Evolutionary conservation across 208 protist genomes (phyloP), one percentile per base, ranked within the genome.

Genomic region (Wallacemonas collosoma): DNA sequence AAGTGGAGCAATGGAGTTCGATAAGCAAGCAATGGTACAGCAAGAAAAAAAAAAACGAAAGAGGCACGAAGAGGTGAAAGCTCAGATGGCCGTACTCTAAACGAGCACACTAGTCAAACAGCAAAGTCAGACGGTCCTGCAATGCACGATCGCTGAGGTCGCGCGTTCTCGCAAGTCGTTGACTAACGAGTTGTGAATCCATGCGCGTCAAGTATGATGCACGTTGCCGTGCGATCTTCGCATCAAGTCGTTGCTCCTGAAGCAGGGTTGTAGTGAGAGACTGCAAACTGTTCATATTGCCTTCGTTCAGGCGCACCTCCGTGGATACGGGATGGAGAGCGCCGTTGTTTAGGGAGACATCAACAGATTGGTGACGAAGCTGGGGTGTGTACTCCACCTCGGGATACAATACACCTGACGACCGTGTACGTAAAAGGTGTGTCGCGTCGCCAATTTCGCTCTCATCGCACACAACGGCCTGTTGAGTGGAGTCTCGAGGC

Each of bases 11-110:
- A 47, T 7, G 17, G 48, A 53, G 48, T 53, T 53, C 14, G 51
- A 9, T 17, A 69, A 38, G 3, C 17, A 76, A 17, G 35, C 48
- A 63, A 63, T 54, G 35, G 66, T 67, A 68, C 48, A 66, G 48
- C 44, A 55, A 60, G 63, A 69, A 73, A 68, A 38, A 66, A 45
- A 14, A 73, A 73, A 73, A 72, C 7, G 65, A 77, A 56, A 41
- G 53, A 62, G 61, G 45, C 17, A 56, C 55, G 36, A 40, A 67
- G 57, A 36, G 63, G 6, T 50, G 45, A 26, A 26, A 26, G 26
- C 26, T 26, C 26, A 26, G 26, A 26, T 26, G 26, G 26, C 26
- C 26, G 45, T 50, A 14, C 45, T 50, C 45, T 50, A 12, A 12
- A 50, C 45, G 12, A 26, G 12, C 14, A 73, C 14, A 80, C 9